Evolutionary conservation across 371 early-diverging fungal genomes (phyloP), one percentile per base, ranked within the genome.

Genomic region (Mucor plumbeus): DNA sequence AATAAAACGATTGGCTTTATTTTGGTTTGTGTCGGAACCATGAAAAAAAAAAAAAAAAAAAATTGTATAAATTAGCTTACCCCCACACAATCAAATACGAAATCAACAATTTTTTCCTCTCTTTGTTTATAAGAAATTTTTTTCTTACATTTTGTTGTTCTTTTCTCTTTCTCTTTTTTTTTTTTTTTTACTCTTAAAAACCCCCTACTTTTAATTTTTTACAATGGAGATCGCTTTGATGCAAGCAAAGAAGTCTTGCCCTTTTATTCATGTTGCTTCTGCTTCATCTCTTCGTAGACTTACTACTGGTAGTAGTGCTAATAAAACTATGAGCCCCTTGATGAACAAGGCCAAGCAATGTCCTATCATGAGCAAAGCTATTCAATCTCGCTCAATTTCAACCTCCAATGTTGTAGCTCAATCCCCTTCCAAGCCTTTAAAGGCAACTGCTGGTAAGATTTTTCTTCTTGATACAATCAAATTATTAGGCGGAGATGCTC

Each of bases 311-410:
- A 53, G 31, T 21, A 78, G 79, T 60, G 76, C 84, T 26, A 57
- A 35, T 21, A 15, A 48, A 15, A 19, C 38, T 36, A 64, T 63
- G 54, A 81, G 73, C 53, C 87, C 87, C 59, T 87, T 97, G 17
- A 74, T 94, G 71, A 84, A 73, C 59, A 67, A 67, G 39, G 98
- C 97, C 47, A 83, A 89, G 74, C 85, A 88, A 75, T 97, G 98
- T 74, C 98, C 98, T 35, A 91, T 97, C 50, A 95, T 97, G 91
- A 89, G 92, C 69, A 81, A 85, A 72, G 95, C 94, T 53, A 83
- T 95, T 61, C 87, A 90, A 68, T 79, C 88, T 72, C 83, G 86
- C 35, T 72, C 78, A 34, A 65, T 85, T 60, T 80, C 87, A 36
- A 78, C 85, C 60, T 60, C 78, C 26, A 68, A 61, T 31, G 50